These are phyloP conservation scores for Rhizopogon vinicolor DNA, from an alignment of 768 basidiomycete genomes.

Conservation along the genomic window DNA sequence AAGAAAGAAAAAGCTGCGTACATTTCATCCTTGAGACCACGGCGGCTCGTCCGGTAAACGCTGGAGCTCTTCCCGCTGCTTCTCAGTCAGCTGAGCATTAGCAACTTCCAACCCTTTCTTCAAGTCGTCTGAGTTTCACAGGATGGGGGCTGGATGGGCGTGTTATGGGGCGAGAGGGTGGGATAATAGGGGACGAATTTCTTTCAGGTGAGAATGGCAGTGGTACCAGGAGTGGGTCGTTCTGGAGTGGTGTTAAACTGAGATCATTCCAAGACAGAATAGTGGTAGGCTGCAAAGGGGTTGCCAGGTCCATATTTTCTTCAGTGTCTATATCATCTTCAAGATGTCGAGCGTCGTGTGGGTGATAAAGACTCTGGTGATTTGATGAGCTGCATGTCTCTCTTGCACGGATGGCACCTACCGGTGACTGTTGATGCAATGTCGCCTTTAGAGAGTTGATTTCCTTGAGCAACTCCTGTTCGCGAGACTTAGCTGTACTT, in stretches of 20 bases:
- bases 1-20: not conserved
- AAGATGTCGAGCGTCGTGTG: slow-evolving; percentile 17
- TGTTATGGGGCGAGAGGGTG: not conserved
- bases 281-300: slow-evolving; percentile 40
- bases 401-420: not conserved
- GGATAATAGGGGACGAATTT: slow-evolving; percentile 13
- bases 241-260: not conserved
- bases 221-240: slow-evolving; percentile 9
- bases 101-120: slow-evolving; percentile 16
- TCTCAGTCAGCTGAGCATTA: slow-evolving; percentile 14
- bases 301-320: slow-evolving; percentile 48
- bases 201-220: slow-evolving; percentile 16
- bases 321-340: slow-evolving; percentile 33
- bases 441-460: slow-evolving; percentile 16
- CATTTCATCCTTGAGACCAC: not conserved
- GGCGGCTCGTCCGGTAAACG: not conserved
- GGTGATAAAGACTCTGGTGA: slow-evolving; percentile 4
- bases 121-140: slow-evolving; percentile 13
- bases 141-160: slow-evolving; percentile 11
- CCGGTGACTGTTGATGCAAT: slow-evolving; percentile 1
- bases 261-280: slow-evolving; percentile 5
- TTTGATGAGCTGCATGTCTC: not conserved
- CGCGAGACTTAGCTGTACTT: slow-evolving; percentile 22
- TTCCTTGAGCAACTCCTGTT: slow-evolving; percentile 29
- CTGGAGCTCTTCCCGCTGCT: slow-evolving; percentile 17